These are phyloP conservation scores for Triticum urartu DNA, from an alignment of 176 grass and related monocot species.

Conservation along the genomic window DNA sequence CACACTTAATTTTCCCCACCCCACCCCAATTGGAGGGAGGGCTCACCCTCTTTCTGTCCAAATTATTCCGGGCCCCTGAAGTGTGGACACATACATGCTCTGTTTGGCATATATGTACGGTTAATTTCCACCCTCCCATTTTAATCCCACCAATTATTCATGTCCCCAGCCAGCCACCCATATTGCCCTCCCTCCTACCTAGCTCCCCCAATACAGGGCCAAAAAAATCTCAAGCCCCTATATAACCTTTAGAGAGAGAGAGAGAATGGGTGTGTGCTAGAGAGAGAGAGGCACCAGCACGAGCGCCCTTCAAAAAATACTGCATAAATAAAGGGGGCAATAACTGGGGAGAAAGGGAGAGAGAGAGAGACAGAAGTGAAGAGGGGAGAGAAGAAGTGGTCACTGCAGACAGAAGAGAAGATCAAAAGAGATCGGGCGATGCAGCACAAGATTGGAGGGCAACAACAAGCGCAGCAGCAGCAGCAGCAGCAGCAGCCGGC, in stretches of 20 bases:
- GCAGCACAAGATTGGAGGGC: constrained; percentile 36
- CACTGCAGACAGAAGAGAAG: constrained; percentile 38
- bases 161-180: constrained; percentile 48
- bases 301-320: neutral
- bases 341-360: constrained; percentile 5
- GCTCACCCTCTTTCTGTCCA: neutral
- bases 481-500: constrained; percentile 30
- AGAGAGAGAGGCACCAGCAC: neutral
- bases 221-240: constrained; percentile 44
- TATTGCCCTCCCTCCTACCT: constrained; percentile 37
- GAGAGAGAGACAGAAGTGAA: neutral
- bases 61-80: constrained; percentile 22
- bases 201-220: neutral
- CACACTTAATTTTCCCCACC: constrained; percentile 20
- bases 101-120: constrained; percentile 11
- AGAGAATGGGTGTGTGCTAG: constrained; percentile 3
- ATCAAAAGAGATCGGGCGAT: constrained; percentile 49
- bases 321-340: constrained; percentile 32
- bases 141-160: constrained; percentile 60
- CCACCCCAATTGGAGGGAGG: neutral
- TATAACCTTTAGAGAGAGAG: constrained; percentile 20
- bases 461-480: constrained; percentile 44
- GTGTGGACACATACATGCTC: constrained; percentile 9
- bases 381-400: constrained; percentile 22
- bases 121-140: constrained; percentile 3